Conservation (phyloP, 495 filamentous ascomycete species). For the Podospora bellae-mahoneyi region DNA sequence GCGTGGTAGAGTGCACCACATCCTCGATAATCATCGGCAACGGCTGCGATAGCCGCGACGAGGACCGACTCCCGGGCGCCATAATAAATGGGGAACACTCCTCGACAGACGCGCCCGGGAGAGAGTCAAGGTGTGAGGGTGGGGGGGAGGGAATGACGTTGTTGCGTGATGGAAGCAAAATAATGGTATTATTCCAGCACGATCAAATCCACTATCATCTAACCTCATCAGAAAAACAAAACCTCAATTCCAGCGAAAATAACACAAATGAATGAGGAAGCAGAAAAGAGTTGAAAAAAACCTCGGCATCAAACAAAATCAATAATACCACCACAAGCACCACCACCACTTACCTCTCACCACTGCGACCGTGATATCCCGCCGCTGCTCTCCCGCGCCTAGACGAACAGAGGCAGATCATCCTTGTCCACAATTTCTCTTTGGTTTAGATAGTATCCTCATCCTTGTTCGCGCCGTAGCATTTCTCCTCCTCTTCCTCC, state of each 20-base stretch:
- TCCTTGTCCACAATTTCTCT: neutral
- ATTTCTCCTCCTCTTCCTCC: neutral
- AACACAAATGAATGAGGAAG: neutral
- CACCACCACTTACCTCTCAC: neutral
- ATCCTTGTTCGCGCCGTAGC: neutral
- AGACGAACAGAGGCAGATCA: neutral
- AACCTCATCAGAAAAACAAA: neutral
- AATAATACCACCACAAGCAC: neutral
- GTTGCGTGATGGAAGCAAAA: neutral
- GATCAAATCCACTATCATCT: neutral
- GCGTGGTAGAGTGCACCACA: constrained; percentile 2
- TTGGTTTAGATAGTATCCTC: neutral
- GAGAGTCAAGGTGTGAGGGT: neutral
- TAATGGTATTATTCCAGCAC: neutral
- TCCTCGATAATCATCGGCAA: constrained; percentile 27
- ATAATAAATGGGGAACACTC: constrained; percentile 5
- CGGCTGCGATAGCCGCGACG: constrained; percentile 17
- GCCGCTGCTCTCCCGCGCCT: neutral
- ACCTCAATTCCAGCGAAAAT: neutral
- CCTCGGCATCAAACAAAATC: neutral
- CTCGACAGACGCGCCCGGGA: neutral
- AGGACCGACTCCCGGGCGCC: constrained; percentile 26
- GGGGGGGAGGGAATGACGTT: neutral
- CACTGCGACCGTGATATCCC: constrained; percentile 3
- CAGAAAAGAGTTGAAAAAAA: neutral